These are phyloP conservation scores for Spinellus fusiger DNA, from an alignment of 192 early-diverging fungal species.

Conservation along the genomic window DNA sequence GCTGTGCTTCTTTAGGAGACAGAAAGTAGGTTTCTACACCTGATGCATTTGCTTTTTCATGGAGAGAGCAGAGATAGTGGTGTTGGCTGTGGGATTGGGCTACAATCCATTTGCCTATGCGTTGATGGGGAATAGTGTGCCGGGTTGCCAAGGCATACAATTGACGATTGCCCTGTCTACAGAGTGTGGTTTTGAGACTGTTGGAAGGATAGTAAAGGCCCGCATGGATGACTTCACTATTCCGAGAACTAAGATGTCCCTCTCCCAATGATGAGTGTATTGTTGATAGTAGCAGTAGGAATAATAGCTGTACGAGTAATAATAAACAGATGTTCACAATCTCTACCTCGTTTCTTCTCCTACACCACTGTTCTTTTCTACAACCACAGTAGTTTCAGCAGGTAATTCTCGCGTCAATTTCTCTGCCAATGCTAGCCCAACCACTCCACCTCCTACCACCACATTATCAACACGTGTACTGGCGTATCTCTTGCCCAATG, in stretches of 20 bases:
- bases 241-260: slow-evolving; percentile 52
- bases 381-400: slow-evolving; percentile 45
- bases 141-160: slow-evolving; percentile 58
- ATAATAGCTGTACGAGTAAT: too few relatives aligned
- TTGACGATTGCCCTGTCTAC: slow-evolving; percentile 67
- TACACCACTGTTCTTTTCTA: slow-evolving; percentile 59
- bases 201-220: slow-evolving; percentile 76
- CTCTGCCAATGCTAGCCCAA: slow-evolving; percentile 73
- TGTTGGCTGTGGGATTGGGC: slow-evolving; percentile 48
- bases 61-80: slow-evolving; percentile 45
- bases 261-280: neutral
- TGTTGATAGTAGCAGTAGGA: neutral
- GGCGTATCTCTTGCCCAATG: too few relatives aligned
- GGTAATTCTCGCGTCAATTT: slow-evolving; percentile 43
- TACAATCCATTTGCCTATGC: slow-evolving; percentile 78
- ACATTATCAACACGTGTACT: slow-evolving; percentile 71
- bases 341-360: slow-evolving; percentile 66
- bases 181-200: slow-evolving; percentile 70
- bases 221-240: slow-evolving; percentile 87
- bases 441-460: slow-evolving; percentile 74
- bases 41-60: slow-evolving; percentile 46
- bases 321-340: neutral
- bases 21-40: slow-evolving; percentile 52
- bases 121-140: slow-evolving; percentile 45
- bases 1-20: slow-evolving; percentile 21